Evolutionary conservation across 2,329 filamentous ascomycete species (phyloP).

Genomic region (Calonectria naviculata): DNA sequence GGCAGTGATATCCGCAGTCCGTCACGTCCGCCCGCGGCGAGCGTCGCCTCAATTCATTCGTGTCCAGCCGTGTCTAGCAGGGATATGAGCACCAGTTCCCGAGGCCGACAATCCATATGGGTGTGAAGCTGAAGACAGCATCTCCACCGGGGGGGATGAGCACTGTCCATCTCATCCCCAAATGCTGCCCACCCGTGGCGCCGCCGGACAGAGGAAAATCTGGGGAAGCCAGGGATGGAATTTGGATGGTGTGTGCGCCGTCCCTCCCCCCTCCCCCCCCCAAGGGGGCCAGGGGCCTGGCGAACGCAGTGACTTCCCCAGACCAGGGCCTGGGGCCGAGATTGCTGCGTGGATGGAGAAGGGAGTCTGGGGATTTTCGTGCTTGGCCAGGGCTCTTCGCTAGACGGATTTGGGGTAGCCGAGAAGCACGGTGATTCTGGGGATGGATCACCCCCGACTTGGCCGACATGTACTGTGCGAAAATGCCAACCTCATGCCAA

Average conservation of each 20-base stretch:
- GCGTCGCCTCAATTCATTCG: constrained; percentile 7
- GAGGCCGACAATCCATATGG: not conserved
- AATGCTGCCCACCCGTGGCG: constrained; percentile 16
- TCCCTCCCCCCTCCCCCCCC: constrained; percentile 32
- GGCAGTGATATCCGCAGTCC: constrained; percentile 31
- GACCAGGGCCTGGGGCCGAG: constrained; percentile 33
- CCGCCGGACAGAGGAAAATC: constrained; percentile 39
- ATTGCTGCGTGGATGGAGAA: constrained; percentile 27
- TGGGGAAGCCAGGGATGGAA: constrained; percentile 48
- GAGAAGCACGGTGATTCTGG: constrained; percentile 35
- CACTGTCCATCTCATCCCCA: constrained; percentile 14
- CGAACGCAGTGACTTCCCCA: constrained; percentile 41
- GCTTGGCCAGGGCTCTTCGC: constrained; percentile 34
- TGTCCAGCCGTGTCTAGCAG: constrained; percentile 5
- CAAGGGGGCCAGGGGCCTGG: constrained; percentile 37
- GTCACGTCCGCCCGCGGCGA: constrained; percentile 6
- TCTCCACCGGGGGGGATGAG: not conserved
- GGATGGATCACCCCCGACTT: constrained; percentile 22
- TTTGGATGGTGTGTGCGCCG: constrained; percentile 42
- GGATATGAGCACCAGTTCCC: constrained; percentile 2
- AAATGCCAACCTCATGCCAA: constrained; percentile 9
- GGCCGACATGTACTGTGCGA: constrained; percentile 34
- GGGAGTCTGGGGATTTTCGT: constrained; percentile 33
- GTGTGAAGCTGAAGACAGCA: constrained; percentile 3
- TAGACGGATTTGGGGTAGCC: constrained; percentile 41